Conservation (phyloP, 139 green algal genomes). For the Chlamydomonas applanata region DNA sequence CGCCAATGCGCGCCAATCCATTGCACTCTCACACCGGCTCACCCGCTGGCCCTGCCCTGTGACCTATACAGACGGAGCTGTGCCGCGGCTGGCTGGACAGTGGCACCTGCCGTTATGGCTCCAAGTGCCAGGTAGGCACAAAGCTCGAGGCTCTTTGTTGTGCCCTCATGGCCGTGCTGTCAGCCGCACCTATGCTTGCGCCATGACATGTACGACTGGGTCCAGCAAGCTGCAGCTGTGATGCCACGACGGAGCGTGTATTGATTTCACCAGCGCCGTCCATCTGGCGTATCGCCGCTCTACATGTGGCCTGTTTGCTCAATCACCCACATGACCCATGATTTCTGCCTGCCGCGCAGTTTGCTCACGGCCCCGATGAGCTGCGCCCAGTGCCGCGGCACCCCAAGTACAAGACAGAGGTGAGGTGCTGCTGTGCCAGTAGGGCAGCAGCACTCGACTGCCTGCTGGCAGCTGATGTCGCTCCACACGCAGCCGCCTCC, state of each 20-base stretch:
- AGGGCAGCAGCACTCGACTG: too few species aligned
- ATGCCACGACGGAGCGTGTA: too few species aligned
- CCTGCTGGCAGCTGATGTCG: too few species aligned
- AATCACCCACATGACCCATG: not conserved
- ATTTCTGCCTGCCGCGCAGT: constrained; percentile 53
- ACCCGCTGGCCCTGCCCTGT: not conserved
- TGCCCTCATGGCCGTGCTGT: too few species aligned
- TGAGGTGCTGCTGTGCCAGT: constrained; percentile 21
- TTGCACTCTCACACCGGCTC: too few species aligned
- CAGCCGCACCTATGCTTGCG: not conserved
- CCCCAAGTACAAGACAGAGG: constrained; percentile 91
- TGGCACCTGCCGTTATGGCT: constrained; percentile 82
- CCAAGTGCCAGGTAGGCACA: constrained; percentile 77
- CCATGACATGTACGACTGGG: not conserved
- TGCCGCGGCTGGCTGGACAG: constrained; percentile 81
- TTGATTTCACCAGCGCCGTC: too few species aligned
- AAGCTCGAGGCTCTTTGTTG: too few species aligned
- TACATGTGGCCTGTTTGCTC: not conserved
- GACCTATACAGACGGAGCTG: constrained; percentile 82
- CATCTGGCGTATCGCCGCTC: too few species aligned
- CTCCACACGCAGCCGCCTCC: too few species aligned
- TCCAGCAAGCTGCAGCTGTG: not conserved
- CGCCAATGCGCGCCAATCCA: too few species aligned
- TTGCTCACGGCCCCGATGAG: constrained; percentile 84
- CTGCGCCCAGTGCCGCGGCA: constrained; percentile 76